phyloP scores from a whole-genome alignment of 495 filamentous ascomycete species.

The Podospora pseudocomata region DNA sequence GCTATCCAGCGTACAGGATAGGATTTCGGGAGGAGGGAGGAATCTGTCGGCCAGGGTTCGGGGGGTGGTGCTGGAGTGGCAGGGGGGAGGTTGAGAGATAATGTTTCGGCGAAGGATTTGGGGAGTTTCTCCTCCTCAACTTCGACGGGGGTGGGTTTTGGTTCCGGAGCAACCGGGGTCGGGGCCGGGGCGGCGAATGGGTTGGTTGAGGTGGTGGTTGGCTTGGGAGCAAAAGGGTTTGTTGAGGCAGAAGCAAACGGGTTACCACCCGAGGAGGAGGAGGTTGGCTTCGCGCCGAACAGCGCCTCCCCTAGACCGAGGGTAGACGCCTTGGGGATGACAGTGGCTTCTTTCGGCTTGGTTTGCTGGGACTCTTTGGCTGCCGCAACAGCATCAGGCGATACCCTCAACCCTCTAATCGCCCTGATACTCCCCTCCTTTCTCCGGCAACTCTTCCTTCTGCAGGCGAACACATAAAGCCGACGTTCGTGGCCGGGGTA shows the following conservation, averaged over 20 bases:
- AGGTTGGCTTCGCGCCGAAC: conserved; percentile 48
- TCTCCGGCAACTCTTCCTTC: conserved; percentile 71
- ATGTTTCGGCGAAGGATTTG: conserved; percentile 65
- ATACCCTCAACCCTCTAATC: conserved; percentile 59
- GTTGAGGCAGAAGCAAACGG: conserved; percentile 46
- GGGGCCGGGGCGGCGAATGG: conserved; percentile 31
- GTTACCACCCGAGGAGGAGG: conserved; percentile 31
- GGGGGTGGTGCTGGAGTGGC: conserved; percentile 44
- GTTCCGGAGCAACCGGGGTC: conserved; percentile 11
- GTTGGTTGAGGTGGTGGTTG: conserved; percentile 25
- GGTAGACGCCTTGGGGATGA: conserved; percentile 17
- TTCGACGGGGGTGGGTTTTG: conserved; percentile 27
- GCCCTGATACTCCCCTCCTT: conserved; percentile 77
- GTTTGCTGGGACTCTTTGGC: conserved; percentile 23
- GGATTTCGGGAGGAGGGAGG: conserved; percentile 56
- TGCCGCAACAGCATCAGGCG: conserved; percentile 27
- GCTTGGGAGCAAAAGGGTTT: conserved; percentile 37
- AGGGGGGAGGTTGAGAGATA: conserved; percentile 47
- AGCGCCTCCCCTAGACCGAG: conserved; percentile 51
- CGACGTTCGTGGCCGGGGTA: conserved; percentile 84
- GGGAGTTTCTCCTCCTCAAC: conserved; percentile 46
- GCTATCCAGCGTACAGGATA: conserved; percentile 73
- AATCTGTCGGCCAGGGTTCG: conserved; percentile 71
- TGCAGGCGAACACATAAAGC: conserved; percentile 80
- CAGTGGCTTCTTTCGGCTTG: conserved; percentile 16